Base-by-base conservation (phyloP, 2,329 filamentous ascomycete genomes). In the Pochonia chlamydosporia region DNA sequence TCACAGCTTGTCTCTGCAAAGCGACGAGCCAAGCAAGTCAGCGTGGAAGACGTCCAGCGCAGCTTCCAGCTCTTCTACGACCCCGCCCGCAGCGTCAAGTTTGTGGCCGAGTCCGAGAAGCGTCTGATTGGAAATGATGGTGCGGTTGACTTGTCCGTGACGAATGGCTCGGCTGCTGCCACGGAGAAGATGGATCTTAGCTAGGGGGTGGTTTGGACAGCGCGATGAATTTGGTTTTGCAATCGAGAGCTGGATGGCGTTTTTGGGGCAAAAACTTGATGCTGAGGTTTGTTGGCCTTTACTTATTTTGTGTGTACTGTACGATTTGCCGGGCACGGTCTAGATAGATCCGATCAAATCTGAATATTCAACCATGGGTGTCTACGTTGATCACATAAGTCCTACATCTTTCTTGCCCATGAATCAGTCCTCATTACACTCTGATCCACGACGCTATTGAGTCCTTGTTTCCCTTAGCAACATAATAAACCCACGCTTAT, bases 11-110 rank as follows among this genome's bases (percentile, higher is more conserved):
- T 97, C 43, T 83, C 82, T 52, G 83, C 87, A 59, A 97, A 96
- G 78, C 82, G 91, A 55, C 86, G 84, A 61, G 85, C 86, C 14
- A 89, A 88, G 67, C 85, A 92, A 60, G 88, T 99, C 41, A 81
- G 79, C 48, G 79, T 96, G 49, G 82, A 89, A 47, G 93, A 99
- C 62, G 91, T 99, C 11, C 87, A 96, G 73, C 82, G 92, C 56
- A 95, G 89, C 70, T 99, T 92, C 75, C 79, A 85, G 62, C 79
- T 99, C 42, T 99, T 99, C 72, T 96, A 92, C 69, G 93, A 99
- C 65, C 85, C 91, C 1, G 74, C 74, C 42, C 79, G 93, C 57
- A 96, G 91, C 66, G 87, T 95, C 58, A 88, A 89, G 68, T 96
- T 97, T 59, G 89, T 99, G 39, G 71, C 78, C 49, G 87, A 95